Conservation (phyloP, 805 yeast species). For the Starmerella sirachaensis region DNA sequence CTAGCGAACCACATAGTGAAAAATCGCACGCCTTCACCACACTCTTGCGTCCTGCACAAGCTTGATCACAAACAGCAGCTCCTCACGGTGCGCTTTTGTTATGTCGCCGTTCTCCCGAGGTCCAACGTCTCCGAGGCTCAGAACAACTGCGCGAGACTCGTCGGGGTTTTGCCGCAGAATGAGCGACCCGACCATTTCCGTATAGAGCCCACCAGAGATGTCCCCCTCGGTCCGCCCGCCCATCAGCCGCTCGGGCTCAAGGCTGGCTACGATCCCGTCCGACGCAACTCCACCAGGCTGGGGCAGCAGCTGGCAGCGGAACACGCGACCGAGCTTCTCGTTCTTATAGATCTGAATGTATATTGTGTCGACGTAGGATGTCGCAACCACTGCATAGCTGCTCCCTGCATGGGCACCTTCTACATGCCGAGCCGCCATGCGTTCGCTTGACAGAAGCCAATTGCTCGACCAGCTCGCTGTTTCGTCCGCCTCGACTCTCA, state of each 20-base stretch:
- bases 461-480: not conserved
- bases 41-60: slow-evolving; percentile 25
- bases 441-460: not conserved
- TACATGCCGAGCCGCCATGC: slow-evolving; percentile 4
- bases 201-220: slow-evolving; percentile 24
- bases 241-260: slow-evolving; percentile 20
- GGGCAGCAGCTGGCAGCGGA: slow-evolving; percentile 20
- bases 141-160: slow-evolving; percentile 25
- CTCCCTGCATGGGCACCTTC: slow-evolving; percentile 17
- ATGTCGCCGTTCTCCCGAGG: slow-evolving; percentile 19
- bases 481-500: not conserved
- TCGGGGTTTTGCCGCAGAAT: slow-evolving; percentile 26
- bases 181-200: slow-evolving; percentile 26
- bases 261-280: slow-evolving; percentile 18
- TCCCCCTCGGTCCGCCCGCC: slow-evolving; percentile 23
- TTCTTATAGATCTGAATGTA: slow-evolving; percentile 26
- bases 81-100: slow-evolving; percentile 22
- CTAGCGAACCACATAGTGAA: too few relatives aligned
- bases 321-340: slow-evolving; percentile 24
- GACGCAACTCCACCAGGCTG: slow-evolving; percentile 19
- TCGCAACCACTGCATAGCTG: slow-evolving; percentile 24
- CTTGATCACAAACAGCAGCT: slow-evolving; percentile 24
- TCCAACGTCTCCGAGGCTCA: slow-evolving; percentile 27
- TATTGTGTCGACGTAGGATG: slow-evolving; percentile 26
- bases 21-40: slow-evolving; percentile 22